A percentile compares a stretch with the other conserved stretches of the same genome.
These are phyloP conservation scores for Plicaturopsis crispa DNA, from an alignment of 768 basidiomycete genomes.

Conservation along the genomic window DNA sequence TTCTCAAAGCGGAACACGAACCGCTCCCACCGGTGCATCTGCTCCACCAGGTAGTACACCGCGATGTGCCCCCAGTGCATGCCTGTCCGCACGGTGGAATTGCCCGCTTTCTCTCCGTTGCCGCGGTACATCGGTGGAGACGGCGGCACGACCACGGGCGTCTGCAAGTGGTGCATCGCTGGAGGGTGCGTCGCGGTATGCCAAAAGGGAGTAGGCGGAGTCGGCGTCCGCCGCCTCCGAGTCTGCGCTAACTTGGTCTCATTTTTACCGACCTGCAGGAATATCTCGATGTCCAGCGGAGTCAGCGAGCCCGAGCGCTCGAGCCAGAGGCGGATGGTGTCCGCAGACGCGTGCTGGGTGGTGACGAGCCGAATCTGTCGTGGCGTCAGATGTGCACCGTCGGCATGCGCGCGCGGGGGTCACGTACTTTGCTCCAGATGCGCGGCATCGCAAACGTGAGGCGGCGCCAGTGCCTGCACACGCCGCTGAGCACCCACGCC, in stretches of 20 bases:
- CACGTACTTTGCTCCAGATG: conserved; percentile 71
- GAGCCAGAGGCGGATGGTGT: conserved; percentile 77
- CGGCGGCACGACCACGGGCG: conserved; percentile 41
- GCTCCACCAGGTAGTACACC: conserved; percentile 69
- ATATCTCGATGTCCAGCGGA: conserved; percentile 77
- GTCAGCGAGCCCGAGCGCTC: conserved; percentile 67
- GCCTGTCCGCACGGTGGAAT: conserved; percentile 33
- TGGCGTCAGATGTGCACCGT: conserved; percentile 1
- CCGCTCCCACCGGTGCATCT: conserved; percentile 77
- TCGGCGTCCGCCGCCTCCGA: conserved; percentile 8
- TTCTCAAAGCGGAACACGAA: conserved; percentile 78
- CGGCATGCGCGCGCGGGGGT: conserved; percentile 3
- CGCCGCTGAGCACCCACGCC: conserved; percentile 69
- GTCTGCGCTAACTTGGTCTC: conserved; percentile 12
- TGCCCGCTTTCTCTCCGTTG: conserved; percentile 15
- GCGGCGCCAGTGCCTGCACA: conserved; percentile 60
- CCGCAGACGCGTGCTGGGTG: conserved; percentile 61
- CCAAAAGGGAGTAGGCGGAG: conserved; percentile 13
- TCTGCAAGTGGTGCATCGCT: conserved; percentile 28
- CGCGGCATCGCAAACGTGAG: conserved; percentile 58
- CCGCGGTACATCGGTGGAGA: conserved; percentile 15
- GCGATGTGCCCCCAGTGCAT: conserved; percentile 78
- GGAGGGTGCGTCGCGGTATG: conserved; percentile 6
- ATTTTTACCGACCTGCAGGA: conserved; percentile 43
- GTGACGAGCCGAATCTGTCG: conserved; percentile 67